Evolutionary conservation across 2,329 filamentous ascomycete species (phyloP).

Genomic region (Pleoardoris graminearum): DNA sequence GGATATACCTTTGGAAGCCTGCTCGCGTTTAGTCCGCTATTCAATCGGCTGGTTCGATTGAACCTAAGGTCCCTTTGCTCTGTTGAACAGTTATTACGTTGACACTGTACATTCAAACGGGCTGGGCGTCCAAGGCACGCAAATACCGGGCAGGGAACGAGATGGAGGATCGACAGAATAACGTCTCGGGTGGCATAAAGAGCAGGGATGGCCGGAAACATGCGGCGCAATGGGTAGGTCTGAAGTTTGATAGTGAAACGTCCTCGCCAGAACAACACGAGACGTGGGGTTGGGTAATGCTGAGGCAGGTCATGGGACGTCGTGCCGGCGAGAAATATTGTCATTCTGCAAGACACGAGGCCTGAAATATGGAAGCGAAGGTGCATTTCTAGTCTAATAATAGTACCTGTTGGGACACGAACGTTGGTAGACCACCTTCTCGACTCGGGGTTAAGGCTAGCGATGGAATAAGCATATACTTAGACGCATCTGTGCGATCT

Average conservation of each 20-base stretch:
- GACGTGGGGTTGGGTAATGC: not conserved
- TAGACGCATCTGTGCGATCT: no score
- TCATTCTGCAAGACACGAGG: no score
- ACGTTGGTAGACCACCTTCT: no score
- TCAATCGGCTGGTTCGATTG: slow-evolving; percentile 2
- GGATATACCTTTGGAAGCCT: not conserved
- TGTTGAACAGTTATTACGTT: no score
- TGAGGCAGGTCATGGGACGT: not conserved
- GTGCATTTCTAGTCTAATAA: no score
- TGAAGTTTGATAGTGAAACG: not conserved
- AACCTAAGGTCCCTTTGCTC: not conserved
- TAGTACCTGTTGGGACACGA: no score
- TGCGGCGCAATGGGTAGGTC: not conserved
- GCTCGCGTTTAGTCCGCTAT: not conserved
- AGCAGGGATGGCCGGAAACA: not conserved
- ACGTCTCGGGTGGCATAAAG: not conserved
- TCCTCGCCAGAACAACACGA: not conserved
- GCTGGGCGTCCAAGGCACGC: no score
- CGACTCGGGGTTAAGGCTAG: no score
- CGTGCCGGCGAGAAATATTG: not conserved
- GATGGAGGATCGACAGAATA: not conserved
- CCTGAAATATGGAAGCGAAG: no score
- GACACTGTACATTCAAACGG: no score
- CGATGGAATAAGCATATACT: no score
- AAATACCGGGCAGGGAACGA: not conserved